phyloP scores from a whole-genome alignment of 371 early-diverging fungal genomes.

The Catenaria anguillulae region DNA sequence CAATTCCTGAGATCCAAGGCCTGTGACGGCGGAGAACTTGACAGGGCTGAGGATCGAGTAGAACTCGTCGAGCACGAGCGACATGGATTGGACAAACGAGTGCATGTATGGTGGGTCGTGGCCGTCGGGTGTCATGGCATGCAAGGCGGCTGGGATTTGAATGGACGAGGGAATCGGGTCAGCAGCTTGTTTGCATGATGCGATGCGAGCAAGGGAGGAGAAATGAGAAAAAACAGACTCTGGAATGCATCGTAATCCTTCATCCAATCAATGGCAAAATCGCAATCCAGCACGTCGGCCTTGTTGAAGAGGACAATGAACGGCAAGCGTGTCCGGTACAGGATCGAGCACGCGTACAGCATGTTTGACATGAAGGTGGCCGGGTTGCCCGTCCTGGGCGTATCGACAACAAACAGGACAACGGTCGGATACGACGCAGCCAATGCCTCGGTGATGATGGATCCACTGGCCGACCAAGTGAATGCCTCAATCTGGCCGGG shows the following conservation, averaged over 20 bases:
- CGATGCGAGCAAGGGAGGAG: slow-evolving; percentile 14
- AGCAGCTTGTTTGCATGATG: too few relatives aligned
- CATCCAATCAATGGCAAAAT: slow-evolving; percentile 92
- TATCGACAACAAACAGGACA: slow-evolving; percentile 94
- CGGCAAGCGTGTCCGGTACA: slow-evolving; percentile 91
- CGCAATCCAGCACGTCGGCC: slow-evolving; percentile 77
- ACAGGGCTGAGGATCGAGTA: slow-evolving; percentile 76
- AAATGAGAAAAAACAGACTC: slow-evolving; percentile 35
- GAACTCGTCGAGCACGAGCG: slow-evolving; percentile 96
- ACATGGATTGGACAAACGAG: slow-evolving; percentile 84
- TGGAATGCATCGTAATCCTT: slow-evolving; percentile 91
- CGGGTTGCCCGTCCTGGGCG: slow-evolving; percentile 79
- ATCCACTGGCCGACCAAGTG: slow-evolving; percentile 98
- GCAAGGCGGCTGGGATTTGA: slow-evolving; percentile 11
- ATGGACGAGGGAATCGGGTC: too few relatives aligned
- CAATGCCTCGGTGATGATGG: slow-evolving; percentile 90
- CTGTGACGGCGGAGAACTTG: slow-evolving; percentile 87
- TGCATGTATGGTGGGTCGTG: slow-evolving; percentile 60
- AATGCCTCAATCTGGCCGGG: slow-evolving; percentile 99
- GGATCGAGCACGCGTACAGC: slow-evolving; percentile 94
- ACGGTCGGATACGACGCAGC: slow-evolving; percentile 85
- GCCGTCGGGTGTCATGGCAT: slow-evolving; percentile 25
- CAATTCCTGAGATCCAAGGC: slow-evolving; percentile 85
- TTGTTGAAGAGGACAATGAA: slow-evolving; percentile 96
- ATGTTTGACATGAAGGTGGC: slow-evolving; percentile 99